Percentiles rank a stretch among this genome's conserved stretches.
Evolutionary conservation across 805 yeast genomes (phyloP).

Genomic region (Nakazawaea wyomingensis): DNA sequence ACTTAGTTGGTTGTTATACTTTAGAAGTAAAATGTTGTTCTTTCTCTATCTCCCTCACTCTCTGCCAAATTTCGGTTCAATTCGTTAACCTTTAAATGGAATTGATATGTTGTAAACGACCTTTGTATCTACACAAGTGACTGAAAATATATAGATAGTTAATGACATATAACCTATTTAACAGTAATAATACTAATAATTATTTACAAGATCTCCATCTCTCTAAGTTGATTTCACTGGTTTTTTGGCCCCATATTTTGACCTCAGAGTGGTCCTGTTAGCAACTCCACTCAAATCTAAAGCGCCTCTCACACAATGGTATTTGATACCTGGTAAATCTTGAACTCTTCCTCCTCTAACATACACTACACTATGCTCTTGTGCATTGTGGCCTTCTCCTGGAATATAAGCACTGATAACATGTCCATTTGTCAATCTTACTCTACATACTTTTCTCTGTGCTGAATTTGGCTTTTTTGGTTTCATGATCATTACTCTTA

Average conservation of each 20-base stretch:
- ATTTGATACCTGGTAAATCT: slow-evolving; percentile 97
- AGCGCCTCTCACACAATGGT: slow-evolving; percentile 89
- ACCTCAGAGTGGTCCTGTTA: slow-evolving; percentile 81
- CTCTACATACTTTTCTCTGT: slow-evolving; percentile 94
- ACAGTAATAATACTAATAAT: too few relatives aligned
- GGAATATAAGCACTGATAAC: slow-evolving; percentile 91
- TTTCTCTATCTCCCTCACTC: neutral
- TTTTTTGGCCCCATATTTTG: slow-evolving; percentile 90
- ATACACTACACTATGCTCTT: slow-evolving; percentile 93
- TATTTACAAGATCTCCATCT: too few relatives aligned
- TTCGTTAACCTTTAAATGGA: neutral
- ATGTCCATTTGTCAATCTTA: slow-evolving; percentile 84
- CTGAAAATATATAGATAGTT: too few relatives aligned
- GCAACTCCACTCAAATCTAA: slow-evolving; percentile 94
- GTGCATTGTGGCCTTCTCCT: slow-evolving; percentile 98
- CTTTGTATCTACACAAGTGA: too few relatives aligned
- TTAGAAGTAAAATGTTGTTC: too few relatives aligned
- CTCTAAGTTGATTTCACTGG: slow-evolving; percentile 44
- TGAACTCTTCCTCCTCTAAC: slow-evolving; percentile 99
- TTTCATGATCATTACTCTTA: slow-evolving; percentile 89
- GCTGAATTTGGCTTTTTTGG: slow-evolving; percentile 99
- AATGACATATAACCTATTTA: too few relatives aligned
- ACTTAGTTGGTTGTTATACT: too few relatives aligned
- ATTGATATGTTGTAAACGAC: too few relatives aligned
- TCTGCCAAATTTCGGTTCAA: neutral